A percentile compares a stretch with the other conserved stretches of the same genome.
Evolutionary conservation across 169 alveolate genomes (phyloP).

Genomic region (Plasmodium cynomolgi): DNA sequence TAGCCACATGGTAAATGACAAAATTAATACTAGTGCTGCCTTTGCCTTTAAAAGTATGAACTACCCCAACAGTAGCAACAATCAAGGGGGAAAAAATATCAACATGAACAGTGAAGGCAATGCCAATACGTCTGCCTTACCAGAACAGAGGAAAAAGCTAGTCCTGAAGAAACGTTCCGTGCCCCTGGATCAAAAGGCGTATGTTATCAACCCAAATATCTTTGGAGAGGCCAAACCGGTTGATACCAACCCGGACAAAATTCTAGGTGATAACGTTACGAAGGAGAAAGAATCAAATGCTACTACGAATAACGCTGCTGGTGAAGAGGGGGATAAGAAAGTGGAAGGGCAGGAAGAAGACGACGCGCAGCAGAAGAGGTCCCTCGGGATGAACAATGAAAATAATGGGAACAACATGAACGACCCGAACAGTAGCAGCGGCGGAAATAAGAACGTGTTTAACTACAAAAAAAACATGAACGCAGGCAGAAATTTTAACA

Average conservation of each 20-base stretch:
- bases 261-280: conserved; percentile 25
- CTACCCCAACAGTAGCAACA: conserved; percentile 7
- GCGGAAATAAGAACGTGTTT: conserved; percentile 20
- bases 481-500: conserved; percentile 20
- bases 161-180: conserved; percentile 65
- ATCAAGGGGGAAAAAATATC: not conserved
- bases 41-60: conserved; percentile 54
- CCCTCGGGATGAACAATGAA: conserved; percentile 2
- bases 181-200: conserved; percentile 48
- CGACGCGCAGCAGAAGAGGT: not conserved
- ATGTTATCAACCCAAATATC: conserved; percentile 46
- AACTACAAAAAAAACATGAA: conserved; percentile 25
- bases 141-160: conserved; percentile 64
- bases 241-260: conserved; percentile 62
- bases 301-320: not conserved
- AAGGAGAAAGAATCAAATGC: conserved; percentile 37
- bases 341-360: conserved; percentile 11
- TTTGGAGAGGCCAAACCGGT: conserved; percentile 78
- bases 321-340: not conserved
- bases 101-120: not conserved
- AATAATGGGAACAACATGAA: not conserved
- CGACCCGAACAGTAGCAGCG: not conserved
- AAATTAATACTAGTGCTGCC: conserved; percentile 5
- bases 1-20: conserved; percentile 9
- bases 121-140: not conserved